Base-by-base conservation (phyloP, 305 asterid genomes). In the Caryopteris hybrid region DNA sequence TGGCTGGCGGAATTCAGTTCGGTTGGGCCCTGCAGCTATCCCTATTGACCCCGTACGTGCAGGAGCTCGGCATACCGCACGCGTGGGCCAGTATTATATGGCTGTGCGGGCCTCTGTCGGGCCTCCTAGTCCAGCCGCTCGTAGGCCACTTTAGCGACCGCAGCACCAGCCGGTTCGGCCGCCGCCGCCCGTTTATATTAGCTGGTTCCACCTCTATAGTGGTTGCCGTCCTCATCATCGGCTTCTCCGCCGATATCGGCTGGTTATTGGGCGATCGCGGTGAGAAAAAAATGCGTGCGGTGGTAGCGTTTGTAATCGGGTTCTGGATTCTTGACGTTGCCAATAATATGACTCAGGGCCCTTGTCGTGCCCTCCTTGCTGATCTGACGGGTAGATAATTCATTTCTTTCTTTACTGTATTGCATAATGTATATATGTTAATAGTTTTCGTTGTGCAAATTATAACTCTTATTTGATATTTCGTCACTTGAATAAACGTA, bases 281-380 rank as follows among this genome's bases (percentile, higher is more conserved):
- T 36, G 73, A 48, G 39, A 76, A 64, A 5, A 90, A 78, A 69
- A 55, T 75, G 7, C 76, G 97, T 1, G 90, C 97, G 21, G 78
- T 88, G 38, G 89, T 61, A 58, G 88, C 81, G 56, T 91, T 85
- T 70, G 83, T 91, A 3, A 1, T 86, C 4, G 96, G 96, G 39
- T 90, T 90, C 80, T 90, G 96, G 97, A 73, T 91, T 41, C 96
- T 90, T 16, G 95, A 90, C 65, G 92, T 91, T 20, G 95, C 97
- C 1, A 88, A 86, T 77, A 86, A 91, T 73, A 81, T 82, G 96
- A 91, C 95, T 23, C 96, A 90, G 72, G 97, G 95, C 9, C 96
- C 97, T 20, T 88, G 96, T 47, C 86, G 96, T 46, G 97, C 96
- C 31, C 83, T 91, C n/a, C 96, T 91, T 14, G 95, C 89, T 67